phyloP scores from a whole-genome alignment of 2,329 filamentous ascomycete genomes.

The Beauveria asiatica region DNA sequence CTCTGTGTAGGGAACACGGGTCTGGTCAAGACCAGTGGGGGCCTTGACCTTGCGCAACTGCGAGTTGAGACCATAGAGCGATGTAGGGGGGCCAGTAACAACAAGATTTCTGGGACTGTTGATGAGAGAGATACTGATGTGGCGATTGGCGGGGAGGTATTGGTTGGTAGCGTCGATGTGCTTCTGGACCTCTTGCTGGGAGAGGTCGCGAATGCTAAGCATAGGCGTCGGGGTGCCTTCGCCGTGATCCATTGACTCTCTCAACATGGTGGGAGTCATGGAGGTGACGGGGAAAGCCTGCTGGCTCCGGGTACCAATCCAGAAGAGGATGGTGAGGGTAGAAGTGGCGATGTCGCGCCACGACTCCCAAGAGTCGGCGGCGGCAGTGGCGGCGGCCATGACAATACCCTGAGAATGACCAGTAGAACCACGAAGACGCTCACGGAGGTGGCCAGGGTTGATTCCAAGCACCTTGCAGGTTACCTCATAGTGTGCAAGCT shows the following conservation, averaged over 20 bases:
- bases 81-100: constrained; percentile 91
- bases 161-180: constrained; percentile 96
- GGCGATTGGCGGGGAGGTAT: constrained; percentile 83
- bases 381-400: constrained; percentile 83
- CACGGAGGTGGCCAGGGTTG: constrained; percentile 79
- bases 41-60: constrained; percentile 96
- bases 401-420: constrained; percentile 97
- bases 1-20: constrained; percentile 85
- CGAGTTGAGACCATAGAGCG: constrained; percentile 89
- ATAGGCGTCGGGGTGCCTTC: constrained; percentile 96
- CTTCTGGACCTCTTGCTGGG: constrained; percentile 80
- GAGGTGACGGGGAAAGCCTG: constrained; percentile 95
- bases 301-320: constrained; percentile 95
- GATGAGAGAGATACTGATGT: constrained; percentile 89
- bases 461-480: constrained; percentile 87
- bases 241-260: constrained; percentile 87
- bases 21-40: constrained; percentile 94
- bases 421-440: constrained; percentile 78
- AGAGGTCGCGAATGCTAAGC: constrained; percentile 92
- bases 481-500: constrained; percentile 91
- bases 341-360: constrained; percentile 73
- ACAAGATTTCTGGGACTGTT: constrained; percentile 98
- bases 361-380: constrained; percentile 86
- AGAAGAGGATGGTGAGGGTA: constrained; percentile 89
- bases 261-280: constrained; percentile 78